A percentile compares a stretch with the other conserved stretches of the same genome.
These are phyloP conservation scores for Candida gorgasii DNA, from an alignment of 805 yeast genomes.

Conservation along the genomic window DNA sequence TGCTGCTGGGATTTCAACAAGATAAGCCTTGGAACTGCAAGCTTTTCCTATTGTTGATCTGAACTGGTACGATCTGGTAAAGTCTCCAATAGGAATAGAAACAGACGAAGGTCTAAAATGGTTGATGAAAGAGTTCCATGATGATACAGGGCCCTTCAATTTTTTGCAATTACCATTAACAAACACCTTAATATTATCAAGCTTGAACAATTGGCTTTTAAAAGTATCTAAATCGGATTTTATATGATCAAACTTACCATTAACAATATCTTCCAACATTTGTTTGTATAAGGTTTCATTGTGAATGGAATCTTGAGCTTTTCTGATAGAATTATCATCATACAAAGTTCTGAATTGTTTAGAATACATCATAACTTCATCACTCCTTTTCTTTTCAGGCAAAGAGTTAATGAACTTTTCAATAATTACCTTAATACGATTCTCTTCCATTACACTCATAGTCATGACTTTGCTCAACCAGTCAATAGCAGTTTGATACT, in stretches of 20 bases:
- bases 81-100: slow-evolving; percentile 16
- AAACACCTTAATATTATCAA: slow-evolving; percentile 63
- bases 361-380: slow-evolving; percentile 64
- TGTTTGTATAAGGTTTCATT: slow-evolving; percentile 58
- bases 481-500: slow-evolving; percentile 67
- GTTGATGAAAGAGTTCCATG: slow-evolving; percentile 50
- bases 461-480: slow-evolving; percentile 75
- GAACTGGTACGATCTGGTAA: slow-evolving; percentile 54
- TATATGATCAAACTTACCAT: slow-evolving; percentile 53
- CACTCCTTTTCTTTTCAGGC: slow-evolving; percentile 65
- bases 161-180: slow-evolving; percentile 67
- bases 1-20: slow-evolving; percentile 78
- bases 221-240: slow-evolving; percentile 51
- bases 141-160: slow-evolving; percentile 54
- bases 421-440: slow-evolving; percentile 64
- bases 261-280: slow-evolving; percentile 47
- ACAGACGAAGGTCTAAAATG: slow-evolving; percentile 18
- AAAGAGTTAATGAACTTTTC: slow-evolving; percentile 61
- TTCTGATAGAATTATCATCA: slow-evolving; percentile 60
- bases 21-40: slow-evolving; percentile 55
- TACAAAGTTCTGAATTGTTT: slow-evolving; percentile 54
- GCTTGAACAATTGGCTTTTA: slow-evolving; percentile 51
- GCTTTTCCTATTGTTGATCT: slow-evolving; percentile 56
- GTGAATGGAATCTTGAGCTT: slow-evolving; percentile 63
- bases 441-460: slow-evolving; percentile 68